Evolutionary conservation across 2,329 filamentous ascomycete genomes (phyloP), one percentile per base, ranked within the genome.

Genomic region (Cladosporium phlei): DNA sequence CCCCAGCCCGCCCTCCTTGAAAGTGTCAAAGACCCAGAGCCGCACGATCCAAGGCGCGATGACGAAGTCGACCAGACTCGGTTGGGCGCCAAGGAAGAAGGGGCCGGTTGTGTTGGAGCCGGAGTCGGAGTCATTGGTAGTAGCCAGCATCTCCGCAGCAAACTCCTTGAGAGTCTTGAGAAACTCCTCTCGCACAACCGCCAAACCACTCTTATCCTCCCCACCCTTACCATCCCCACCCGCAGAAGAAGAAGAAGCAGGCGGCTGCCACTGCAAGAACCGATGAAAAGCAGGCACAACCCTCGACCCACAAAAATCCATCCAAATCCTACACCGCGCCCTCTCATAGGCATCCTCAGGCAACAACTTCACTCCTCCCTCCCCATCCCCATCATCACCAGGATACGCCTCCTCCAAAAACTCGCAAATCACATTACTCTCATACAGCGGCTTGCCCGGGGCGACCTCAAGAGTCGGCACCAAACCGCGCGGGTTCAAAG

Each of bases 21-120:
- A 90, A 52, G 87, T 75, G 55, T 90, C 84, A 54, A 90, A 82
- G 5, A 88, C 68, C 71, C 85, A 90, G 16, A 88, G 60, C 11
- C 86, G 72, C 56, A 66, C 52, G 0, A 82, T 80, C 85, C 85
- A 90, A 0, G 86, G 86, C 28, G 81, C 85, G 3, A 89, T 67
- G 52, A 80, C 76, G 19, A 88, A 70, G 62, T 91, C 86, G 11
- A 88, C 78, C 16, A 89, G 66, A 45, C 75, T 75, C n/a, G 87
- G 76, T 29, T 74, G 67, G 1, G 69, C 62, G 1, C 85, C 85
- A 1, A 82, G 60, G 59, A 89, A 90, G 67, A 77, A 90, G 0
- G 85, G 85, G 1, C 39, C 39, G 6, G 68, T 55, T 2, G 65
- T 46, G 47, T 80, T n/a, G n/a, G n/a, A n/a, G n/a, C n/a, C n/a